Conservation (phyloP, 2,329 filamentous ascomycete genomes). For the Fusarium gaditjirri region DNA sequence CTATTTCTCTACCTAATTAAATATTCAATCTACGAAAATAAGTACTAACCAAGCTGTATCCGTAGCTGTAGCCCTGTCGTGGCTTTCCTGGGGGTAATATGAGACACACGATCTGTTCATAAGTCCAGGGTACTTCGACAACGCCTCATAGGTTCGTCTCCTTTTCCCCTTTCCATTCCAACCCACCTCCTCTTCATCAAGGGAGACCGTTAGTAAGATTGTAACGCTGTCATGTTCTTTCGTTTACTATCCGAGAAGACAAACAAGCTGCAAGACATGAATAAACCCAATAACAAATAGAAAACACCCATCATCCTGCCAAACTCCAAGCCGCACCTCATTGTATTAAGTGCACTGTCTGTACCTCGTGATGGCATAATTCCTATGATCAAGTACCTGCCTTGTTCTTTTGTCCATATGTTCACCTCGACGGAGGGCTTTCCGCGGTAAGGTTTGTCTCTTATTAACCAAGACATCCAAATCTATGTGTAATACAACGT, state of each 20-base stretch:
- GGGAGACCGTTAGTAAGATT: not conserved
- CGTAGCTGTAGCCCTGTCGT: not conserved
- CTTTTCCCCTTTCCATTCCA: not conserved
- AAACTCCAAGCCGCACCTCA: not conserved
- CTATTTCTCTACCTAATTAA: not conserved
- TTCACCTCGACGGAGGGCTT: slow-evolving; percentile 6
- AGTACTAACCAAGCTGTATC: not conserved
- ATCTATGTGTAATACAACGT: slow-evolving; percentile 35
- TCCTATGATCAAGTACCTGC: slow-evolving; percentile 33
- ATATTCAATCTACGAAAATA: not conserved
- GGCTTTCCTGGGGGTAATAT: not conserved
- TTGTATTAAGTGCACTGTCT: slow-evolving; percentile 17
- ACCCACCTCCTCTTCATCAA: not conserved
- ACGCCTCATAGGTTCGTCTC: not conserved
- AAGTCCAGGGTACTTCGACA: not conserved
- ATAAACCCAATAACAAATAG: slow-evolving; percentile 12
- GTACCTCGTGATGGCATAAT: slow-evolving; percentile 34
- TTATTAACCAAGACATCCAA: slow-evolving; percentile 9
- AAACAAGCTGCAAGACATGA: not conserved
- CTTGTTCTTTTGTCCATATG: slow-evolving; percentile 20
- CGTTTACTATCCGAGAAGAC: not conserved
- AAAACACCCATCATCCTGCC: slow-evolving; percentile 23
- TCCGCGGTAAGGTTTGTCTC: slow-evolving; percentile 2
- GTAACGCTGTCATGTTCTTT: not conserved
- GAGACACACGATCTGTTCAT: not conserved